A percentile compares a stretch with the other conserved stretches of the same genome.
Conservation (phyloP, 2,329 filamentous ascomycete species). For the Hymenoscyphus fraxineus region DNA sequence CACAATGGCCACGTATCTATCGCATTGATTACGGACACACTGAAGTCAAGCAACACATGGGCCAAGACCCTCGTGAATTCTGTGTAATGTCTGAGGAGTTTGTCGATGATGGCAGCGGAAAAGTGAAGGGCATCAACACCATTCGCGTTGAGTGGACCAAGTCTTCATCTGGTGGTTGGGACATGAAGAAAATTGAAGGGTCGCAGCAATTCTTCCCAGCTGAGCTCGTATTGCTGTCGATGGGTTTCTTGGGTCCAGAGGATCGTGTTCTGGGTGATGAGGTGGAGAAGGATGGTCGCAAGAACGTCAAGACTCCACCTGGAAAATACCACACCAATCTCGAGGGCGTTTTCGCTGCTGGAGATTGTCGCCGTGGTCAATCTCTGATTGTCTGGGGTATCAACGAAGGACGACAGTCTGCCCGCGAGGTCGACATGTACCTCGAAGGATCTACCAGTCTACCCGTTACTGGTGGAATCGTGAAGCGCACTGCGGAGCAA, state of each 20-base stretch:
- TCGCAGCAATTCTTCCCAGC: conserved; percentile 95
- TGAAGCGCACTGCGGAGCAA: conserved; percentile 77
- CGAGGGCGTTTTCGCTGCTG: conserved; percentile 85
- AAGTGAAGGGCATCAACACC: conserved; percentile 94
- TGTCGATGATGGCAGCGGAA: conserved; percentile 79
- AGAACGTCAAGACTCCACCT: conserved; percentile 91
- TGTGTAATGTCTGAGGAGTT: conserved; percentile 99
- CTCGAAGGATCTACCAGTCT: conserved; percentile 76
- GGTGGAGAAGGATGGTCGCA: conserved; percentile 85
- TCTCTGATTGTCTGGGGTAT: conserved; percentile 98
- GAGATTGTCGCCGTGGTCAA: conserved; percentile 92
- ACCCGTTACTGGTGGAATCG: conserved; percentile 88
- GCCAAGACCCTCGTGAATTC: conserved; percentile 93
- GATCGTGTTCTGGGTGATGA: conserved; percentile 81
- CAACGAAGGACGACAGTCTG: conserved; percentile 91
- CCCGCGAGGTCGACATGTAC: conserved; percentile 86
- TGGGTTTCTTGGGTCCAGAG: conserved; percentile 96
- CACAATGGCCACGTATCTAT: conserved; percentile 96
- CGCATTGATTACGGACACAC: conserved; percentile 97
- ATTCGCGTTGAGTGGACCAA: conserved; percentile 95
- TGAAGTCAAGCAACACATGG: conserved; percentile 93
- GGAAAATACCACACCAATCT: conserved; percentile 88
- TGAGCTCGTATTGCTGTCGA: conserved; percentile 88
- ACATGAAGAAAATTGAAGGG: conserved; percentile 96
- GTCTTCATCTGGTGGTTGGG: conserved; percentile 84